Evolutionary conservation across 75 land plant genomes (phyloP).

Genomic region (Pinus albicaulis): DNA sequence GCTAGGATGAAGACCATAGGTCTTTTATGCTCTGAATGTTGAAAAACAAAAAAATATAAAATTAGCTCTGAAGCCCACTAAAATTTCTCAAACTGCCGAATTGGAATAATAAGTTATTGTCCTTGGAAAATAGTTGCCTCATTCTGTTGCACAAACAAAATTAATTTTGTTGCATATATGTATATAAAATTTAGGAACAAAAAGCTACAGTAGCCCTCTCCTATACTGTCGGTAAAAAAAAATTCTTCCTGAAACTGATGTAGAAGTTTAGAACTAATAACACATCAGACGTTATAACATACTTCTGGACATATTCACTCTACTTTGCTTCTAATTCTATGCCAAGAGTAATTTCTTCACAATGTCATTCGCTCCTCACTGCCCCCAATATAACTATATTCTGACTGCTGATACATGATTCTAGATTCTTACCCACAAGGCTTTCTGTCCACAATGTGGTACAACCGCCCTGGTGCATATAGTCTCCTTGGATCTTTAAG

Average conservation of each 20-base stretch:
- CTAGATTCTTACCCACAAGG: conserved; percentile 45
- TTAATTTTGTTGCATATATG: background rate
- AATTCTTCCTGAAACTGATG: background rate
- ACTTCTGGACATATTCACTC: background rate
- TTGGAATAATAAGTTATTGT: background rate
- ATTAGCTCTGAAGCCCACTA: too few species aligned
- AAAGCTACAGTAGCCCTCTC: background rate
- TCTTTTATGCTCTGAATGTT: too few species aligned
- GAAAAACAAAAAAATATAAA: too few species aligned
- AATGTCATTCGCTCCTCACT: background rate
- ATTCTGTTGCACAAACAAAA: background rate
- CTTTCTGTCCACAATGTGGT: conserved; percentile 93
- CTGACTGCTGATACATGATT: conserved; percentile 7
- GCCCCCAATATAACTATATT: background rate
- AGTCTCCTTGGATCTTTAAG: conserved; percentile 77
- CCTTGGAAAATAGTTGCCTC: background rate
- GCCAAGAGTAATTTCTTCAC: background rate
- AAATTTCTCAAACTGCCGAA: background rate
- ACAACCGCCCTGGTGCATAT: conserved; percentile 93
- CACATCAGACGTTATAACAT: background rate
- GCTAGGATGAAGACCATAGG: too few species aligned
- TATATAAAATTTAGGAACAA: background rate
- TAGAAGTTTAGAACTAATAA: too few species aligned
- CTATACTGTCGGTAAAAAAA: background rate
- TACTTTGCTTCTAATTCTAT: background rate